phyloP scores from a whole-genome alignment of 129 eudicot genomes.

The Erigeron canadensis region DNA sequence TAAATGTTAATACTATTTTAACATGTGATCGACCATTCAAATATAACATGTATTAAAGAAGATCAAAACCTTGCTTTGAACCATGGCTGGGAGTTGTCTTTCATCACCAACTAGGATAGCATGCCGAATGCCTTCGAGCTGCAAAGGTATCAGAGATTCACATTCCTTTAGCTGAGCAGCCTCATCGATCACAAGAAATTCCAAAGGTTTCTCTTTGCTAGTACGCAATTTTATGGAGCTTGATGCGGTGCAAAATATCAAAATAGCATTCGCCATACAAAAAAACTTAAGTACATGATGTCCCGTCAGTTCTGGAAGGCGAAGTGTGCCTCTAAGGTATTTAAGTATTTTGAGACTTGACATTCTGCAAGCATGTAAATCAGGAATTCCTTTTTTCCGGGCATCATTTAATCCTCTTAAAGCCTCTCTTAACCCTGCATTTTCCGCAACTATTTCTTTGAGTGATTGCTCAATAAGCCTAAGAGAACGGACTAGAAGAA shows the following conservation, averaged over 20 bases:
- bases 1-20: not conserved
- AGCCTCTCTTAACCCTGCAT: slow-evolving; percentile 27
- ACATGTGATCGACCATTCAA: not conserved
- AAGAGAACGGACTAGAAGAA: slow-evolving; percentile 22
- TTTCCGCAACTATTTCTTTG: not conserved
- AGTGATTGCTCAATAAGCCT: slow-evolving; percentile 21
- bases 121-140: slow-evolving; percentile 44
- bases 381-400: not conserved
- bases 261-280: slow-evolving; percentile 53
- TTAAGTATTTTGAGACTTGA: slow-evolving; percentile 31
- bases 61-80: slow-evolving; percentile 51
- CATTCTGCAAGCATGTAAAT: slow-evolving; percentile 15
- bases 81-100: slow-evolving; percentile 58
- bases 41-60: not conserved
- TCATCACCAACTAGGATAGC: slow-evolving; percentile 69
- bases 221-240: slow-evolving; percentile 41
- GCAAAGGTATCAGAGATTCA: slow-evolving; percentile 54
- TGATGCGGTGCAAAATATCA: slow-evolving; percentile 73
- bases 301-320: slow-evolving; percentile 22
- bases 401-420: slow-evolving; percentile 4
- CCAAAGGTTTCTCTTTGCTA: slow-evolving; percentile 21
- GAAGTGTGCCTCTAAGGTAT: slow-evolving; percentile 18
- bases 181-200: slow-evolving; percentile 63
- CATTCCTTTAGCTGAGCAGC: slow-evolving; percentile 78
- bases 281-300: slow-evolving; percentile 20